Conservation (phyloP, 2,329 filamentous ascomycete species). For the Paracoccidioides brasiliensis region DNA sequence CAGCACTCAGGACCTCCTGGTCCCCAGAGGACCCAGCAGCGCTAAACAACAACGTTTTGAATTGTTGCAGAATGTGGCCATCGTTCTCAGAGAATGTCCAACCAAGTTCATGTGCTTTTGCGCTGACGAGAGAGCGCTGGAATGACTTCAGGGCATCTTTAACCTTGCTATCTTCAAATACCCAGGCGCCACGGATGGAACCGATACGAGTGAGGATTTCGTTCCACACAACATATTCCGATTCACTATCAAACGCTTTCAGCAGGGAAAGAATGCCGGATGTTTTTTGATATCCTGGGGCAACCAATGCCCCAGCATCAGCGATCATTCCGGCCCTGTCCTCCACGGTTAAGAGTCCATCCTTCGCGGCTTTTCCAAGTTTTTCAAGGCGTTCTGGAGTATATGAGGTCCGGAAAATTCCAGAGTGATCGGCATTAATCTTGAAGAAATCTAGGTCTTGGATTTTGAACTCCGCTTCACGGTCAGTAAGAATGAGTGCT, state of each 20-base stretch:
- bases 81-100: constrained; percentile 79
- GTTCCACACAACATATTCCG: constrained; percentile 89
- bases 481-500: constrained; percentile 54
- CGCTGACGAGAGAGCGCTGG: constrained; percentile 61
- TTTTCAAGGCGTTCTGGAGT: constrained; percentile 70
- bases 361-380: constrained; percentile 73
- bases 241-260: constrained; percentile 67
- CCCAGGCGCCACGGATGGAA: constrained; percentile 71
- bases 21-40: constrained; percentile 71
- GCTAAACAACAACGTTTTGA: constrained; percentile 85
- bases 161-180: constrained; percentile 62
- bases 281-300: constrained; percentile 86
- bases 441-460: constrained; percentile 83
- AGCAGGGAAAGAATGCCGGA: constrained; percentile 76
- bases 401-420: constrained; percentile 85
- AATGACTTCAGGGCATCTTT: constrained; percentile 71
- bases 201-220: constrained; percentile 71
- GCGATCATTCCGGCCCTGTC: constrained; percentile 91
- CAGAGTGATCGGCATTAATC: constrained; percentile 87
- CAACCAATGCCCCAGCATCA: constrained; percentile 77
- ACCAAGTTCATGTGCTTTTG: constrained; percentile 73
- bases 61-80: constrained; percentile 82
- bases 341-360: constrained; percentile 68
- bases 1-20: constrained; percentile 60
- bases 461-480: constrained; percentile 66